Base-by-base conservation (phyloP, 345 rosid species). In the Erucastrum elatum region DNA sequence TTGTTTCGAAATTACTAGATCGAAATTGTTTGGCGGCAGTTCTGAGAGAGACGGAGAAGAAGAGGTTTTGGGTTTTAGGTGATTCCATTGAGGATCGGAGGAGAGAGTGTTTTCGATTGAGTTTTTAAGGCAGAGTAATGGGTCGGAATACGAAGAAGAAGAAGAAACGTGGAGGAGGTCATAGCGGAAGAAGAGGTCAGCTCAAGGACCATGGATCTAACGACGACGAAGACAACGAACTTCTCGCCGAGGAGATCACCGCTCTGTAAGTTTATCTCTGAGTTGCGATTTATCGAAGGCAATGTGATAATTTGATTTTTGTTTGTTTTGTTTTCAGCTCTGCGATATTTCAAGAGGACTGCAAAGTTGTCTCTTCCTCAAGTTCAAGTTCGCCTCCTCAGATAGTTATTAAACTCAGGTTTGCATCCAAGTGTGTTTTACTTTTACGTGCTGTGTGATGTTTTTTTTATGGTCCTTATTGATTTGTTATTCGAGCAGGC, bases 271-370 rank as follows among this genome's bases (percentile, higher is more conserved):
- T 35, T 35, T 4, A 33, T 33, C 7, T 33, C 35, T 33, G 26
- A 58, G 2, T 25, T 5, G 55, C 13, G n/a, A 58, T 17, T 58
- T 25, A 58, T 35, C 21, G 16, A n/a, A 30, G 2, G 55, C 30
- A 53, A 63, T 64, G 61, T 77, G 66, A 55, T 53, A 33, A 44
- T 4, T 30, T 51, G 58, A 51, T 15, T 51, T 15, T 17, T 4
- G 11, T 60, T 6, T 51, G 17, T 78, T 67, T 61, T 74, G 51
- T 31, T 70, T 78, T 29, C 82, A 94, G 98, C 77, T 73, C 83
- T 70, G 92, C 97, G 17, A 94, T 94, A 85, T 94, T 90, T 86
- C 91, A 89, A 82, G 98, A 94, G 37, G 98, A 94, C 81, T 94
- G 96, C 86, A 75, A 85, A 75, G 75, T 94, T 17, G 84, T 88